Evolutionary conservation across 768 basidiomycete species (phyloP).

Genomic region (Calocybe indica): DNA sequence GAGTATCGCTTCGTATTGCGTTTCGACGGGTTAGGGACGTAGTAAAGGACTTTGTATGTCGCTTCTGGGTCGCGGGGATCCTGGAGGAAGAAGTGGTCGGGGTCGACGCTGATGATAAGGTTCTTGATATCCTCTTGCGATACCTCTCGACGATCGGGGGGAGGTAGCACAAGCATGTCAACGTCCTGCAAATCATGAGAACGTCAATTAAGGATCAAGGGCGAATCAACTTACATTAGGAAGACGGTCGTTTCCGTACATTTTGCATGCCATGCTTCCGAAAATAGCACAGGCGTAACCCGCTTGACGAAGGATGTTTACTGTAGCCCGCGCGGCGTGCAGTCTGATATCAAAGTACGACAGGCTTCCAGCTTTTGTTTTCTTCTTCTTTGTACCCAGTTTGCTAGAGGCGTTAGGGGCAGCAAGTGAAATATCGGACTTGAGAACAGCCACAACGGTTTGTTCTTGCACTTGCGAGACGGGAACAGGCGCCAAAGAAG

Average conservation of each 20-base stretch:
- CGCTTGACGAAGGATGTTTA: constrained; percentile 2
- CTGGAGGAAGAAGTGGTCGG: constrained; percentile 10
- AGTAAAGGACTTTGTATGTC: constrained; percentile 10
- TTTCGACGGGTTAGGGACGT: neutral
- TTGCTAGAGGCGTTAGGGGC: no score
- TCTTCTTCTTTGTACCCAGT: neutral
- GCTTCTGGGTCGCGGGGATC: constrained; percentile 9
- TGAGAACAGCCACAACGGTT: no score
- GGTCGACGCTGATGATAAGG: constrained; percentile 3
- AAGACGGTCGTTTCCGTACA: constrained; percentile 10
- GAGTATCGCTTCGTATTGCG: neutral
- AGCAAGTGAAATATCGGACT: no score
- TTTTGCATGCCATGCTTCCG: constrained; percentile 12
- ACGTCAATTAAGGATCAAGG: neutral
- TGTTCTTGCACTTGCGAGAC: no score
- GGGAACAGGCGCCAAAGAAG: no score
- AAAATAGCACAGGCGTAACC: constrained; percentile 10
- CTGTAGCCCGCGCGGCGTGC: constrained; percentile 7
- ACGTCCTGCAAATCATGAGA: constrained; percentile 8
- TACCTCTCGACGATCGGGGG: neutral
- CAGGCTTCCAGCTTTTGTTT: neutral
- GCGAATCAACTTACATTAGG: constrained; percentile 9
- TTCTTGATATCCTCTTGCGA: constrained; percentile 10
- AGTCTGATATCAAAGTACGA: constrained; percentile 10
- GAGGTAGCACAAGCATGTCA: constrained; percentile 11